phyloP scores from a whole-genome alignment of 2,329 filamentous ascomycete species.

The Colletotrichum viniferum region DNA sequence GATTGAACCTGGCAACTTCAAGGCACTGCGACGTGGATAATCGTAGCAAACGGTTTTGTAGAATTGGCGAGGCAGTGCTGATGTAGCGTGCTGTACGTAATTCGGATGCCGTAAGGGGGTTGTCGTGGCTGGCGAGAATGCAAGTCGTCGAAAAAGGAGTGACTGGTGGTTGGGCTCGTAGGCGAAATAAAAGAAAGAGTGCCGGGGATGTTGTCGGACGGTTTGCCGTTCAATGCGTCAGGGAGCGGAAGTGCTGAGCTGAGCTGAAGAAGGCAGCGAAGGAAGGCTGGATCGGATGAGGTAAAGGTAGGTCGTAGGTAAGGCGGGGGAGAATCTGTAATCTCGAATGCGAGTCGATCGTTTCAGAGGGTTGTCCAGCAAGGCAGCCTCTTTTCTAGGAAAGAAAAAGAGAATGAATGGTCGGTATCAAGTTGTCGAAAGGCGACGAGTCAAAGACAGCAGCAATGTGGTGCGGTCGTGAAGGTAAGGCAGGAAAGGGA shows the following conservation, averaged over 20 bases:
- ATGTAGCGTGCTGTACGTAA: conserved; percentile 1
- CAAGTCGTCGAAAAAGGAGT: conserved; percentile 17
- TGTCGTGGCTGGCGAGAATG: conserved; percentile 17
- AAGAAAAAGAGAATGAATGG: conserved; percentile 10
- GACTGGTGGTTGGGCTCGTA: conserved; percentile 18
- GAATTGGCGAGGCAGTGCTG: not conserved
- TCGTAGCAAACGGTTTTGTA: not conserved
- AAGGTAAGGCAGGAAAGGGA: not conserved
- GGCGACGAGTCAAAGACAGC: conserved; percentile 6
- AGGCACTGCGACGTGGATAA: not conserved
- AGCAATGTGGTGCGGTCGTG: not conserved
- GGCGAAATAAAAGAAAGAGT: not conserved
- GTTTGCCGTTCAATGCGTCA: not conserved
- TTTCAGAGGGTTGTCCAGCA: conserved; percentile 22
- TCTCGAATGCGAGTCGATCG: conserved; percentile 4
- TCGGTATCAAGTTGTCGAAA: not conserved
- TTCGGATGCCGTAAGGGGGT: conserved; percentile 14
- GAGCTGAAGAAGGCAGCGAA: not conserved
- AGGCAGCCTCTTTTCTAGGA: conserved; percentile 12
- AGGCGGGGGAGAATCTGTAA: not conserved
- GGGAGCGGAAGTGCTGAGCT: not conserved
- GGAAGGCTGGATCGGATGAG: not conserved
- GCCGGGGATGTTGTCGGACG: not conserved
- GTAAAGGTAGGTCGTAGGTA: not conserved
- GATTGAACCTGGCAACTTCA: not conserved